phyloP scores from a whole-genome alignment of 805 yeast species.

The Candida anglica region DNA sequence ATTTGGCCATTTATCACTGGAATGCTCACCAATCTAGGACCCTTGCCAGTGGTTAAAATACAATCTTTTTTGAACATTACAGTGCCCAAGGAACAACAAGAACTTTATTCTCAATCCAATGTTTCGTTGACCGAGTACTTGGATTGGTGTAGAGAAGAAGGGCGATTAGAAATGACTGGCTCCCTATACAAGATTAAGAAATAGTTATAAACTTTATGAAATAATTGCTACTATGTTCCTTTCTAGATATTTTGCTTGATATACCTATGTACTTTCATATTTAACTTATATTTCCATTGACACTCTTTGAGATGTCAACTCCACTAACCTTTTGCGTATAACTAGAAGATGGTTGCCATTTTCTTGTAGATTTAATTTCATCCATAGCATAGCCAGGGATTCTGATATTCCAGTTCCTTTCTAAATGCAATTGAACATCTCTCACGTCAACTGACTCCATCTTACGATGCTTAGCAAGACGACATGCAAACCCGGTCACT shows the following conservation, averaged over 20 bases:
- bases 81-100: conserved; percentile 42
- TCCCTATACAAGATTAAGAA: too few species aligned
- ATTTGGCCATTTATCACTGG: conserved; percentile 48
- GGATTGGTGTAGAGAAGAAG: conserved; percentile 41
- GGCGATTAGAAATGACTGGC: conserved; percentile 29
- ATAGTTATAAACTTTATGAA: not conserved
- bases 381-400: conserved; percentile 92
- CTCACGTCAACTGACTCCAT: conserved; percentile 81
- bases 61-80: conserved; percentile 51
- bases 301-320: conserved; percentile 61
- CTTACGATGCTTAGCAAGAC: conserved; percentile 91
- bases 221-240: not conserved
- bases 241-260: not conserved
- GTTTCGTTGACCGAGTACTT: conserved; percentile 39
- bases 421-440: conserved; percentile 89
- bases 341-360: conserved; percentile 60
- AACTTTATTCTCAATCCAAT: conserved; percentile 29
- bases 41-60: conserved; percentile 44
- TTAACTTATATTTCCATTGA: conserved; percentile 42
- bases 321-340: conserved; percentile 68
- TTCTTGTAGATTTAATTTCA: conserved; percentile 76
- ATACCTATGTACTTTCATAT: not conserved
- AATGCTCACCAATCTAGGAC: conserved; percentile 55
- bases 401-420: conserved; percentile 90
- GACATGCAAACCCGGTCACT: conserved; percentile 90